Conservation (phyloP, 2,329 filamentous ascomycete genomes). For the Daldinia sp. region DNA sequence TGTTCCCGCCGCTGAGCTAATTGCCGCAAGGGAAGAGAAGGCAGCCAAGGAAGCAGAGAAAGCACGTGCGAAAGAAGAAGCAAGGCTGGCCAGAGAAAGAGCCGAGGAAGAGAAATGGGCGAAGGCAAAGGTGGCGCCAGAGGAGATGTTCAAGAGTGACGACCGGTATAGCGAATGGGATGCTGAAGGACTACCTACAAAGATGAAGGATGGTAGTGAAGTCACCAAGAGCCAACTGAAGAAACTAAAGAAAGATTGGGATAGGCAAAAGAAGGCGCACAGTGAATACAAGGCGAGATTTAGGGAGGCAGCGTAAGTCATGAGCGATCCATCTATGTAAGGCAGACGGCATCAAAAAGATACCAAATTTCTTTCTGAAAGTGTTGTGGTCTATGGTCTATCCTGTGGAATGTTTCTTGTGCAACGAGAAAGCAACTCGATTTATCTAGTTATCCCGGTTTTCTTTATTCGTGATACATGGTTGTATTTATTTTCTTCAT, state of each 20-base stretch:
- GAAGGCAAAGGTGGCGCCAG: conserved; percentile 64
- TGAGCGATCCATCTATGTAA: not conserved
- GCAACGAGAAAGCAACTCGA: not conserved
- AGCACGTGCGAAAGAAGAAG: conserved; percentile 63
- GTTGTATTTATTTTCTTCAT: too few relatives aligned
- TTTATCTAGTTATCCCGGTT: not conserved
- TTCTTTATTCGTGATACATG: not conserved
- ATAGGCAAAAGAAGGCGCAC: conserved; percentile 85
- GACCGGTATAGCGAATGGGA: conserved; percentile 80
- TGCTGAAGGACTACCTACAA: conserved; percentile 79
- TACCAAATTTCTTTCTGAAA: not conserved
- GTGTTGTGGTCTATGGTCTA: not conserved
- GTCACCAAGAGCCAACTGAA: conserved; percentile 82
- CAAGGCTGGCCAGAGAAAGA: conserved; percentile 58
- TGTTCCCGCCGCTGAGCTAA: conserved; percentile 63
- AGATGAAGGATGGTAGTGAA: conserved; percentile 79
- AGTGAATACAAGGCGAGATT: conserved; percentile 64
- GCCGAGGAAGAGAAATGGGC: conserved; percentile 63
- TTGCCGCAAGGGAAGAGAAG: conserved; percentile 67
- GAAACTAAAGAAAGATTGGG: conserved; percentile 89
- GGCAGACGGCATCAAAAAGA: not conserved
- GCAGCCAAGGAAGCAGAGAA: conserved; percentile 69
- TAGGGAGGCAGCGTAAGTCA: conserved; percentile 38
- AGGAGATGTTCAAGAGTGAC: conserved; percentile 65
- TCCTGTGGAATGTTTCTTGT: not conserved